Base-by-base conservation (phyloP, 2,329 filamentous ascomycete species). In the Aspergillus clavatus region DNA sequence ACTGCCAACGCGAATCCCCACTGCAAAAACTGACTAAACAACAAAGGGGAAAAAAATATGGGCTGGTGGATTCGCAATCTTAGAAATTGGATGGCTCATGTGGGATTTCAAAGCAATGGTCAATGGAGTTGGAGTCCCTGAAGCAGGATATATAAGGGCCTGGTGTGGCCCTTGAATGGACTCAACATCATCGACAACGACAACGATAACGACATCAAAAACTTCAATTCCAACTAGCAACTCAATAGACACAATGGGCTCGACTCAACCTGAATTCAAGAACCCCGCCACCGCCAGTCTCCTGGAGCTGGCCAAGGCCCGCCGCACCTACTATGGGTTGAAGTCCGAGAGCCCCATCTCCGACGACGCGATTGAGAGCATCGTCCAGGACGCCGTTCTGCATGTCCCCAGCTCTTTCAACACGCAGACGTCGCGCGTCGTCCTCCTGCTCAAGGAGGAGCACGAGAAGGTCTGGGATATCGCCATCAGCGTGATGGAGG, bases 401-500 rank as follows among this genome's bases (percentile, higher is more conserved):
- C 50, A 89, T 77, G 63, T 87, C 82, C 89, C 89, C 69, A 95
- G 86, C 55, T 80, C 81, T 64, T 85, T 86, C 61, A 91, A 77
- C 45, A 95, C 80, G 43, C 95, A 78, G 35, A 94, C 79, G 46
- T 85, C 73, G 50, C 90, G 90, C 50, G 73, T 85, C 46, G 79
- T 94, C 35, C 78, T 95, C 43, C 80, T 95, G 45, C 77, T 91
- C 61, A 86, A 85, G 65, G 81, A 80, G 55, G 86, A 95, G 69
- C 89, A 95, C 76, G 81, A 89, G 61, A 87, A 87, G 76, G 81
- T 95, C 60, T 95, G 89, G 89, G 82, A 87, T 63, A 77, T 89
- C 50, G 77, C 83, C 47, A 74, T 89, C 48, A 82, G 83, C 72
- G 74, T 75, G 18, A 78, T 89, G 55, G 61, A 64, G 55, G 56